phyloP scores from a whole-genome alignment of 2,329 filamentous ascomycete genomes.

The Fusarium buharicum region DNA sequence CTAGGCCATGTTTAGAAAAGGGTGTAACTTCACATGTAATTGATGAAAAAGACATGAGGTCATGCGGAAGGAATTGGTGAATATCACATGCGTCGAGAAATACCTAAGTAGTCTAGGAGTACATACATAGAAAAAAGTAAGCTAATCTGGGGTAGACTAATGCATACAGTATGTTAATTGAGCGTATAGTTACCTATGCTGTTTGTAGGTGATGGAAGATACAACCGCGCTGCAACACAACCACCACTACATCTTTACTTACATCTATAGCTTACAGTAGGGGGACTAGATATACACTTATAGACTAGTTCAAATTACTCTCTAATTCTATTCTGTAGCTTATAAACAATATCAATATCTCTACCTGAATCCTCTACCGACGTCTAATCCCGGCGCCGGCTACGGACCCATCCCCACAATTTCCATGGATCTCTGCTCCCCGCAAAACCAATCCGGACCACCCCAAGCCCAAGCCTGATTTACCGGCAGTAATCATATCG shows the following conservation, averaged over 20 bases:
- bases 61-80: slow-evolving; percentile 39
- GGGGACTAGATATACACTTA: too few species aligned
- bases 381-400: slow-evolving; percentile 36
- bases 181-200: too few species aligned
- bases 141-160: slow-evolving; percentile 15
- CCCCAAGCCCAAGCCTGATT: slow-evolving; percentile 34
- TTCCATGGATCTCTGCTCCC: slow-evolving; percentile 26
- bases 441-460: slow-evolving; percentile 36
- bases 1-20: slow-evolving; percentile 41
- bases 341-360: neutral
- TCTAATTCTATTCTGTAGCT: too few species aligned
- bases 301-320: too few species aligned
- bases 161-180: neutral
- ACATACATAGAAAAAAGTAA: too few species aligned
- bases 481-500: slow-evolving; percentile 12
- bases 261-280: too few species aligned
- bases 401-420: slow-evolving; percentile 36
- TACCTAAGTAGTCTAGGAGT: too few species aligned
- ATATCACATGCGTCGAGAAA: slow-evolving; percentile 39
- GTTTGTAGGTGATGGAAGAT: slow-evolving; percentile 5
- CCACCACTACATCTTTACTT: too few species aligned
- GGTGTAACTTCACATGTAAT: slow-evolving; percentile 47
- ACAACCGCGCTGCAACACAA: neutral
- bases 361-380: slow-evolving; percentile 18
- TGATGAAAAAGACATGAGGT: slow-evolving; percentile 37